These are phyloP conservation scores for Fusarium subtropicale DNA, from an alignment of 2,329 filamentous ascomycete species.

Conservation along the genomic window DNA sequence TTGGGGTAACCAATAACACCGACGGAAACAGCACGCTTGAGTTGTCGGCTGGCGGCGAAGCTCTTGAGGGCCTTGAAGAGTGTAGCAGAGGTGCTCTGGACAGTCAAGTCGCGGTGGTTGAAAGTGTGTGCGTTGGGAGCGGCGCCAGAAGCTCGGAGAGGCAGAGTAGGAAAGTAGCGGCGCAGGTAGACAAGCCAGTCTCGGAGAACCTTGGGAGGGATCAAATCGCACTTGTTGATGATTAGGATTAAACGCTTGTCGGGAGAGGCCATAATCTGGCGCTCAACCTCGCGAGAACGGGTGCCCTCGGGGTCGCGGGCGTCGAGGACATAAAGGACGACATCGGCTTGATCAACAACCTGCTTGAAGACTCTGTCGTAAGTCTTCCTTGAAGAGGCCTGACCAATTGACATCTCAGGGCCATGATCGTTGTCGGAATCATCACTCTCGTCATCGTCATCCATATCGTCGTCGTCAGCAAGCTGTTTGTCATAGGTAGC, in stretches of 20 bases:
- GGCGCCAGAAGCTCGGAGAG: constrained; percentile 84
- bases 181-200: constrained; percentile 87
- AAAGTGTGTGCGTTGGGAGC: constrained; percentile 90
- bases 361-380: constrained; percentile 98
- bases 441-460: constrained; percentile 57
- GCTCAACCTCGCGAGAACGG: constrained; percentile 89
- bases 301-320: constrained; percentile 92
- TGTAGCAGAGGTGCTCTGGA: constrained; percentile 84
- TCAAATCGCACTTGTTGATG: constrained; percentile 94
- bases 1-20: constrained; percentile 97
- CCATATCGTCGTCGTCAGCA: constrained; percentile 69
- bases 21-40: constrained; percentile 90
- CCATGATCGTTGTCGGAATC: constrained; percentile 67
- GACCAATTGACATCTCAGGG: constrained; percentile 62
- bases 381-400: constrained; percentile 79
- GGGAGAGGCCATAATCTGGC: constrained; percentile 89
- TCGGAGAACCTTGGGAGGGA: constrained; percentile 84
- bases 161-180: constrained; percentile 90
- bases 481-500: constrained; percentile 77
- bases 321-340: constrained; percentile 92
- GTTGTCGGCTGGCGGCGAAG: constrained; percentile 82
- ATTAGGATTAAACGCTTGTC: constrained; percentile 90
- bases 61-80: constrained; percentile 92
- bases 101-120: constrained; percentile 89
- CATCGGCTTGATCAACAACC: constrained; percentile 88